A percentile compares a stretch with the other conserved stretches of the same genome.
Evolutionary conservation across 2,329 filamentous ascomycete genomes (phyloP).

Genomic region (Chrysoporthe cubensis): DNA sequence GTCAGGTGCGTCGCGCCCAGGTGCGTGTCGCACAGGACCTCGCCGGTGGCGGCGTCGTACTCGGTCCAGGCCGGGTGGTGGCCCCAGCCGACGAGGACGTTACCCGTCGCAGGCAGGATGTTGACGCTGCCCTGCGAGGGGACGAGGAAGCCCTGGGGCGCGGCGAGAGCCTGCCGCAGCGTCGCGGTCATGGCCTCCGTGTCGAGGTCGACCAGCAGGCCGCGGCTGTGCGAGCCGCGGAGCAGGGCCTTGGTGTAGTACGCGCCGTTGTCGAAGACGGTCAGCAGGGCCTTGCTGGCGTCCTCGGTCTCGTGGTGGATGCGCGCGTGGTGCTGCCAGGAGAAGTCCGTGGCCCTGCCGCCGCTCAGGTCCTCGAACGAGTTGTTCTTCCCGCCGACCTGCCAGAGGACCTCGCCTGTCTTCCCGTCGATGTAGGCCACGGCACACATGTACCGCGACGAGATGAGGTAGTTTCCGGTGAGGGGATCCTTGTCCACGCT

Average conservation of each 20-base stretch:
- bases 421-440: slow-evolving; percentile 39
- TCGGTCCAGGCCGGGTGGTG: slow-evolving; percentile 15
- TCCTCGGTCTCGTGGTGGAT: slow-evolving; percentile 39
- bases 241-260: slow-evolving; percentile 2
- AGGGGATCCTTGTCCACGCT: slow-evolving; percentile 39
- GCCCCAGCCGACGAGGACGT: slow-evolving; percentile 15
- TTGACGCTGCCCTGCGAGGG: slow-evolving; percentile 13
- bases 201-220: slow-evolving; percentile 13
- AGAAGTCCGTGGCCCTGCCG: slow-evolving; percentile 41
- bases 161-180: slow-evolving; percentile 6
- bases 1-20: slow-evolving; percentile 1
- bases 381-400: slow-evolving; percentile 41
- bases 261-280: slow-evolving; percentile 44
- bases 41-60: slow-evolving; percentile 8
- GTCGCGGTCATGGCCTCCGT: slow-evolving; percentile 6
- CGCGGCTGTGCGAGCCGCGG: slow-evolving; percentile 11
- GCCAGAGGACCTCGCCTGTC: slow-evolving; percentile 41
- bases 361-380: slow-evolving; percentile 41
- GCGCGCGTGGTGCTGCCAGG: slow-evolving; percentile 45
- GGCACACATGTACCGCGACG: slow-evolving; percentile 38
- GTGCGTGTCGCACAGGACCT: slow-evolving; percentile 11
- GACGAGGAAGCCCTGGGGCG: slow-evolving; percentile 5
- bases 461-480: slow-evolving; percentile 44
- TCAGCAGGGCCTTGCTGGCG: slow-evolving; percentile 36
- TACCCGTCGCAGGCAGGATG: slow-evolving; percentile 7